Conservation (phyloP, 116 monocot species). For the Posidonia oceanica region DNA sequence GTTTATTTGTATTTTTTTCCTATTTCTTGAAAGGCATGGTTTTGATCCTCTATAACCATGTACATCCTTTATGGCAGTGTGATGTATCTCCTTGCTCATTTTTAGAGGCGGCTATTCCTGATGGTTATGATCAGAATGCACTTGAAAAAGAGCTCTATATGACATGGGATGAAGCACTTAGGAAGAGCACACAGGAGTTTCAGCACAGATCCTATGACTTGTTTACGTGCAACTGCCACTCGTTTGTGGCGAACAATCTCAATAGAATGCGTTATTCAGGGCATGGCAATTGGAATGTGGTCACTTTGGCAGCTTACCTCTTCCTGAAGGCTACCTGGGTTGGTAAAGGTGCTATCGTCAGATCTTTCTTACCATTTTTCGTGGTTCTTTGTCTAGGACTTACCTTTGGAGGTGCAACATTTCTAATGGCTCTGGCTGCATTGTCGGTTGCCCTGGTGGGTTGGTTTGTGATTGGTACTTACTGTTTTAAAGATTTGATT, state of each 20-base stretch:
- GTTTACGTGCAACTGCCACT: slow-evolving; percentile 96
- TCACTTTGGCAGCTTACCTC: slow-evolving; percentile 50
- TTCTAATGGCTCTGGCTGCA: slow-evolving; percentile 27
- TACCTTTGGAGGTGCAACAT: slow-evolving; percentile 38
- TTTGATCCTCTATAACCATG: neutral
- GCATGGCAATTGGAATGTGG: slow-evolving; percentile 65
- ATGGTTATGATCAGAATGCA: slow-evolving; percentile 1
- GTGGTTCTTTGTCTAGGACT: slow-evolving; percentile 37
- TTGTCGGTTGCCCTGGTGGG: slow-evolving; percentile 37
- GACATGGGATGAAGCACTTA: slow-evolving; percentile 72
- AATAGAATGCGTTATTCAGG: slow-evolving; percentile 53
- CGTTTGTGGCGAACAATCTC: slow-evolving; percentile 74
- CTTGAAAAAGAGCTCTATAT: neutral
- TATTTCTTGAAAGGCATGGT: neutral
- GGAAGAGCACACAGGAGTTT: slow-evolving; percentile 63
- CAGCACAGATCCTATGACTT: slow-evolving; percentile 76
- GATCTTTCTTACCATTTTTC: slow-evolving; percentile 44
- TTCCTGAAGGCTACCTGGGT: slow-evolving; percentile 70
- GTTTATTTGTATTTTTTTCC: neutral
- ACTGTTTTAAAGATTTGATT: slow-evolving; percentile 56
- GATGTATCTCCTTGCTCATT: neutral
- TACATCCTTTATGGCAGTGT: neutral
- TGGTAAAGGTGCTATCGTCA: slow-evolving; percentile 34
- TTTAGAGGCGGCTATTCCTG: neutral
- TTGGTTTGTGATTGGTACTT: slow-evolving; percentile 88